Base-by-base conservation (phyloP, 768 basidiomycete species). In the Strobilomyces dryophilus region DNA sequence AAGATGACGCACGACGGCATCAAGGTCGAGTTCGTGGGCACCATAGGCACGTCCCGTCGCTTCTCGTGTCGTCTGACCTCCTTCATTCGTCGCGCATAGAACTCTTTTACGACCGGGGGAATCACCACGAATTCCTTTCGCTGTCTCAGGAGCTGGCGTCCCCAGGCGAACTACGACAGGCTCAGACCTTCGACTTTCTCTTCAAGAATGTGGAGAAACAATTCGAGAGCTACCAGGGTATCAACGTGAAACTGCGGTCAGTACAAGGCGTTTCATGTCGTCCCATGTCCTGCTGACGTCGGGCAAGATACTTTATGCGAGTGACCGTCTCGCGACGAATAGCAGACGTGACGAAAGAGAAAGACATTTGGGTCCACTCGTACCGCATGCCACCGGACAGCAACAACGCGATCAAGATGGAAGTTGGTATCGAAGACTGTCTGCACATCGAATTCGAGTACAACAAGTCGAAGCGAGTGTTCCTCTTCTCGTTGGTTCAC, bases 201-300 rank as follows among this genome's bases (percentile, higher is more conserved):
- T 98, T 99, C 81, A 98, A 98, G 79, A 99, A 95, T 65, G 90
- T 99, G 37, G 97, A 99, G 83, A 98, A 99, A 76, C 94, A 98
- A 69, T 98, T 90, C 60, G 95, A 98, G 76, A 92, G 89, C 61
- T 98, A 98, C 69, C 87, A 92, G 61, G 97, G 97, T 6, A 98
- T 98, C 67, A 99, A 98, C 62, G 97, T 98, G 53, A 98, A 98
- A 73, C 80, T 98, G 60, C 74, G 95, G 95, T 94, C 59, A 60
- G 84, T 68, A 43, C 39, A 3, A 35, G 32, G 10, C 18, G 10
- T 27, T 49, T n/a, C 41, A 15, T n/a, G 20, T 24, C 14, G 15
- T 51, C 10, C 26, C 18, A 17, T 27, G 26, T 39, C 35, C 43
- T 18, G 44, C 53, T 65, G 34, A 63, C 14, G 4, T 43, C 26